Conservation (phyloP, 1,139 yeast species). For the Pichia sp. region DNA sequence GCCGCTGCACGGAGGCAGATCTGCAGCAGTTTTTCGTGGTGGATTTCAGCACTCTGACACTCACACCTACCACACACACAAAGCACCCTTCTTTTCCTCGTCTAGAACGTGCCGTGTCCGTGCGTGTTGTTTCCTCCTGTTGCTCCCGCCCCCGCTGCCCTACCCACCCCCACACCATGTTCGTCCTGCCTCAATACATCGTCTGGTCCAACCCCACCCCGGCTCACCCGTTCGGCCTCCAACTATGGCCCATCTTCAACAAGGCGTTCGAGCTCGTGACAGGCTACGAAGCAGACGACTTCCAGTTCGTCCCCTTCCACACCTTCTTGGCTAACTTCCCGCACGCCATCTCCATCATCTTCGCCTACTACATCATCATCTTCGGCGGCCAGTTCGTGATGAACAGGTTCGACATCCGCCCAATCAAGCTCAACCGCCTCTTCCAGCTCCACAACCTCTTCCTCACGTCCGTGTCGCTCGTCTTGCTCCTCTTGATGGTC, state of each 20-base stretch:
- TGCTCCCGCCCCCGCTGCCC: too few relatives aligned
- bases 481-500: conserved; percentile 56
- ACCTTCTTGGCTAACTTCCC: conserved; percentile 68
- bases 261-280: conserved; percentile 44
- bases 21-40: too few relatives aligned
- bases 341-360: conserved; percentile 59
- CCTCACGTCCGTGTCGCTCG: conserved; percentile 56
- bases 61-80: too few relatives aligned
- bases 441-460: conserved; percentile 68
- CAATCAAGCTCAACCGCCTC: conserved; percentile 54
- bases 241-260: conserved; percentile 85
- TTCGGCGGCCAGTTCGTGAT: conserved; percentile 74
- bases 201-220: conserved; percentile 49
- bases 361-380: conserved; percentile 68
- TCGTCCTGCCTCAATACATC: conserved; percentile 26
- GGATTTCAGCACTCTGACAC: too few relatives aligned
- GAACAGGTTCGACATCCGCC: conserved; percentile 32
- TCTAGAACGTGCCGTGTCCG: background rate
- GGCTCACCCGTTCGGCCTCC: conserved; percentile 83
- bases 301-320: conserved; percentile 60
- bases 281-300: conserved; percentile 70
- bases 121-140: too few relatives aligned
- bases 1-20: too few relatives aligned
- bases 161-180: background rate
- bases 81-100: background rate